phyloP scores from a whole-genome alignment of 169 alveolate genomes.

The Eimeria necatrix region DNA sequence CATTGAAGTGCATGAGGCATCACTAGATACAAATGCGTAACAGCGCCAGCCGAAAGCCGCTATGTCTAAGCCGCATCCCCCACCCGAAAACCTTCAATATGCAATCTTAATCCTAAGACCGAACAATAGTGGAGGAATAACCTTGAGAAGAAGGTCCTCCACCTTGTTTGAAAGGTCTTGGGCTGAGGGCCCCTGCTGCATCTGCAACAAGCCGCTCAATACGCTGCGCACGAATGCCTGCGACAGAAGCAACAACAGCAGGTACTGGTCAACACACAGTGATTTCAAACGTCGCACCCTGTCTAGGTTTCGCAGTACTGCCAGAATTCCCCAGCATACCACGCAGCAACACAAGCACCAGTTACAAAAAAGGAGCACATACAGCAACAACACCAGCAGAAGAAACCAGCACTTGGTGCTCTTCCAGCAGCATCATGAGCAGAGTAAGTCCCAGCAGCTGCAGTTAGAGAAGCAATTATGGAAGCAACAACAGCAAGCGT shows the following conservation, averaged over 20 bases:
- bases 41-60: not conserved
- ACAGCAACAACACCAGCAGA: not conserved
- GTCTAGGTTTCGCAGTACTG: no score
- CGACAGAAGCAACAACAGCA: not conserved
- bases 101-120: not conserved
- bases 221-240: slow-evolving; percentile 21
- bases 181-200: slow-evolving; percentile 72
- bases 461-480: not conserved
- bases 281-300: no score
- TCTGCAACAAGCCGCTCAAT: slow-evolving; percentile 7
- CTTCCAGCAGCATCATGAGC: not conserved
- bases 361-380: not conserved
- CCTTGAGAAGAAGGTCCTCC: slow-evolving; percentile 68
- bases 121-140: not conserved
- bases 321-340: not conserved
- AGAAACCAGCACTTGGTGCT: not conserved
- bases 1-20: not conserved
- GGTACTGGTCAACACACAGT: no score
- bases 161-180: slow-evolving; percentile 35
- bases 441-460: not conserved
- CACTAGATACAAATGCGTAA: not conserved
- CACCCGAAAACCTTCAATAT: not conserved
- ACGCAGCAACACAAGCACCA: not conserved
- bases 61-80: not conserved
- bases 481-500: slow-evolving; percentile 6